Evolutionary conservation across 306 rosid species (phyloP).

Genomic region (Vachellia pachyceras): DNA sequence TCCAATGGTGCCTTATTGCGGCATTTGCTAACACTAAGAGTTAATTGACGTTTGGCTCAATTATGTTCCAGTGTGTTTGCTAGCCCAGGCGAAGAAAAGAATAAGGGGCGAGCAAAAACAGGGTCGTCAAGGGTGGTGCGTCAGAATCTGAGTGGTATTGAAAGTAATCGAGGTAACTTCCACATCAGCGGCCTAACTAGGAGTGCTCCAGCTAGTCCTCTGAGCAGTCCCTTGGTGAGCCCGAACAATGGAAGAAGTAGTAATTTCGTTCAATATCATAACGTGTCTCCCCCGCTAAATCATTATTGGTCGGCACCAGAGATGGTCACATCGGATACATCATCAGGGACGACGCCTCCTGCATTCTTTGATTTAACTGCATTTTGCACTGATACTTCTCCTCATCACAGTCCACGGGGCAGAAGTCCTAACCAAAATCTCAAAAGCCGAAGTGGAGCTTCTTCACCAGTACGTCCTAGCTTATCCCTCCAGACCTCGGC

Average conservation of each 20-base stretch:
- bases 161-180: constrained; percentile 38
- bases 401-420: constrained; percentile 61
- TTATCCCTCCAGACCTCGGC: constrained; percentile 50
- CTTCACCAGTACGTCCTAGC: constrained; percentile 57
- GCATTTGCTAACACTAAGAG: constrained; percentile 21
- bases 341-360: constrained; percentile 48
- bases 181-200: constrained; percentile 51
- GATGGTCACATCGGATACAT: constrained; percentile 46
- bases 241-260: constrained; percentile 50
- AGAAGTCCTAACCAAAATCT: constrained; percentile 51
- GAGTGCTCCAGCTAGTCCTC: constrained; percentile 78
- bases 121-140: constrained; percentile 43
- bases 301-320: constrained; percentile 92
- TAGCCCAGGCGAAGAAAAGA: constrained; percentile 43
- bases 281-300: constrained; percentile 48
- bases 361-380: constrained; percentile 56
- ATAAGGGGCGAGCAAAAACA: constrained; percentile 43
- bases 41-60: constrained; percentile 22
- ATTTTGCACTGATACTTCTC: constrained; percentile 60
- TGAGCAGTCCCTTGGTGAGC: constrained; percentile 64
- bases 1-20: not conserved
- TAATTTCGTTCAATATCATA: constrained; percentile 55
- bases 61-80: constrained; percentile 57
- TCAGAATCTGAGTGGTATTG: constrained; percentile 35
- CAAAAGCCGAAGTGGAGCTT: constrained; percentile 55